These are phyloP conservation scores for Ophiostoma himal-ulmi DNA, from an alignment of 2,329 filamentous ascomycete genomes.

Conservation along the genomic window DNA sequence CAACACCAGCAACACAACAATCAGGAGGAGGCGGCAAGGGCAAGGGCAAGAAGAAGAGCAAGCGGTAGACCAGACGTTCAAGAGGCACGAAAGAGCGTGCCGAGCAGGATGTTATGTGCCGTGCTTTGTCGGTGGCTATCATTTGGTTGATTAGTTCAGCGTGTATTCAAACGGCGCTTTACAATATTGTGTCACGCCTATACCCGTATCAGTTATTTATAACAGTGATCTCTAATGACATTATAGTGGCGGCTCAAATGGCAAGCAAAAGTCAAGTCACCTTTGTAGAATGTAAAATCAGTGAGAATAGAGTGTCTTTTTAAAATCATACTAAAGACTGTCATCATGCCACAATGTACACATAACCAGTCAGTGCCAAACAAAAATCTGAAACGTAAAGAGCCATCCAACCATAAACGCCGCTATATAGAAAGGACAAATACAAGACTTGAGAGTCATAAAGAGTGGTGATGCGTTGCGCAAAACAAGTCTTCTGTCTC, in stretches of 20 bases:
- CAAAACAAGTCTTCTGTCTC: conserved; percentile 10
- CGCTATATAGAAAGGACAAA: conserved; percentile 16
- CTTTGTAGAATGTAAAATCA: background rate
- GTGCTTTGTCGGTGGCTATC: background rate
- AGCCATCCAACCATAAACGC: conserved; percentile 21
- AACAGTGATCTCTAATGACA: no score
- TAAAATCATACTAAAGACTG: conserved; percentile 9
- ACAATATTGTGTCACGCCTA: background rate
- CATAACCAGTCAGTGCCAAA: conserved; percentile 21
- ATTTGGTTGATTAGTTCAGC: background rate
- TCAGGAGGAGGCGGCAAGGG: conserved; percentile 44
- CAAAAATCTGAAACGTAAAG: conserved; percentile 14
- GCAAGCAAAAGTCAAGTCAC: no score
- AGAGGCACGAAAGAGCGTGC: background rate
- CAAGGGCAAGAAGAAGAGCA: conserved; percentile 64
- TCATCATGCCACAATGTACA: conserved; percentile 12
- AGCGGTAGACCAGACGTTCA: conserved; percentile 43
- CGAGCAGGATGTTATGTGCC: background rate
- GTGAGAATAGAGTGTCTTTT: background rate
- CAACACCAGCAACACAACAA: conserved; percentile 20
- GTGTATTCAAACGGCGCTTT: background rate
- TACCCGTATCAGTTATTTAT: no score
- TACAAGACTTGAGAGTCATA: conserved; percentile 17
- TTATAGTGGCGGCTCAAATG: no score
- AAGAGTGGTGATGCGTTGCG: conserved; percentile 22